A percentile compares a stretch with the other conserved stretches of the same genome.
phyloP scores from a whole-genome alignment of 257 asterid species.

The Petrea volubilis region DNA sequence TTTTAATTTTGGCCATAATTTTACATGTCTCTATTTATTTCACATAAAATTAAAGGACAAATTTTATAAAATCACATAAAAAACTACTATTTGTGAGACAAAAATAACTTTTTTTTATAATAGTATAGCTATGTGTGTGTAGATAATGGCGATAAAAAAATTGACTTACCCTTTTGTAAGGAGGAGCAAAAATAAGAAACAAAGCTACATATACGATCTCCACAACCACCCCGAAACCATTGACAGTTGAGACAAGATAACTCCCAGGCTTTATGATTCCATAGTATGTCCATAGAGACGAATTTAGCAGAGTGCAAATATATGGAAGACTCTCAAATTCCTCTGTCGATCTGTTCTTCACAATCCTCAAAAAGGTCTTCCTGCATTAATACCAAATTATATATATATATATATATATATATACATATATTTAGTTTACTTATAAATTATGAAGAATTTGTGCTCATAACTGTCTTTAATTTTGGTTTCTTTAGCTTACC shows the following conservation, averaged over 20 bases:
- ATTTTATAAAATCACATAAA: no score
- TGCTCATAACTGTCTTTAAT: neutral
- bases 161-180: slow-evolving; percentile 35
- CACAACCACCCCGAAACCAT: slow-evolving; percentile 59
- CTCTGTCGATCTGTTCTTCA: slow-evolving; percentile 55
- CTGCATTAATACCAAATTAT: slow-evolving; percentile 30
- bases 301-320: slow-evolving; percentile 55
- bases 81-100: no score
- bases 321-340: slow-evolving; percentile 72
- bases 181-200: slow-evolving; percentile 54
- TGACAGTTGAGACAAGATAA: slow-evolving; percentile 69
- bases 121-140: no score
- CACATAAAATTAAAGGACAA: no score
- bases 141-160: no score
- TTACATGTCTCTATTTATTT: no score
- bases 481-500: slow-evolving; percentile 44
- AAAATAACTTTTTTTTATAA: no score
- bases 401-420: neutral
- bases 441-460: neutral
- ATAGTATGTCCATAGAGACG: slow-evolving; percentile 66
- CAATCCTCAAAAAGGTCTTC: slow-evolving; percentile 62
- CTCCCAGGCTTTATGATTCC: slow-evolving; percentile 64
- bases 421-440: neutral
- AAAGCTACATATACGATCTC: slow-evolving; percentile 44
- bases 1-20: no score